Evolutionary conservation across 441 rosid species (phyloP).

Genomic region (Eruca vesicaria): DNA sequence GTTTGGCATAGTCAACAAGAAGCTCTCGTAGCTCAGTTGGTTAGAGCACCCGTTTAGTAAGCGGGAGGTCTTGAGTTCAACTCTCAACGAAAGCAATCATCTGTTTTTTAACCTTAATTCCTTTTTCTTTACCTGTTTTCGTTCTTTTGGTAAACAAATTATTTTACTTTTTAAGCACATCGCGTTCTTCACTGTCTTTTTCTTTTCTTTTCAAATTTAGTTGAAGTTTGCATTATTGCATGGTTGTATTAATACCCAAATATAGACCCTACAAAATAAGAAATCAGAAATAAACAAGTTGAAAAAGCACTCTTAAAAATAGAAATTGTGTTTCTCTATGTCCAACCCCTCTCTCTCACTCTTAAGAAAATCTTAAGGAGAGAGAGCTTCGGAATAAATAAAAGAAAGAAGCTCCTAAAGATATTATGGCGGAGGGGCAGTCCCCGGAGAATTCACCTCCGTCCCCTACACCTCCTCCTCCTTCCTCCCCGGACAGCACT

Average conservation of each 20-base stretch:
- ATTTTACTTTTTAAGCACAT: background rate
- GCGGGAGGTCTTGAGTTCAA: conserved; percentile 99
- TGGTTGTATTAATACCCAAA: conserved; percentile 31
- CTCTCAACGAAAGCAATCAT: conserved; percentile 64
- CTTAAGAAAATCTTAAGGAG: conserved; percentile 13
- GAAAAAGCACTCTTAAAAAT: conserved; percentile 25
- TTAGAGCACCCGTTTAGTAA: conserved; percentile 99
- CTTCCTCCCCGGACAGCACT: background rate
- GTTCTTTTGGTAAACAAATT: conserved; percentile 3
- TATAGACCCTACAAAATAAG: conserved; percentile 27
- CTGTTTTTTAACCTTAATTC: background rate
- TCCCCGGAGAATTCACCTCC: conserved; percentile 41
- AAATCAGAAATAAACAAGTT: conserved; percentile 5
- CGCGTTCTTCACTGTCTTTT: conserved; percentile 5
- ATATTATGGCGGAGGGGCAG: conserved; percentile 41
- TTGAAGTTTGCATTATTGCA: conserved; percentile 22
- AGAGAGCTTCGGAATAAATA: conserved; percentile 10
- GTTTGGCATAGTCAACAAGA: background rate
- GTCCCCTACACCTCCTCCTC: conserved; percentile 9
- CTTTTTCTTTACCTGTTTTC: background rate
- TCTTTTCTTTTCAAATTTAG: conserved; percentile 6
- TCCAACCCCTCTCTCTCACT: conserved; percentile 8
- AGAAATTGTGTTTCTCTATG: conserved; percentile 22
- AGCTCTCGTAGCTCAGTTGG: conserved; percentile 94
- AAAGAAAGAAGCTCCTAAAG: background rate